These are phyloP conservation scores for Leishmania martiniquensis DNA, from an alignment of 208 protist genomes.

Conservation along the genomic window DNA sequence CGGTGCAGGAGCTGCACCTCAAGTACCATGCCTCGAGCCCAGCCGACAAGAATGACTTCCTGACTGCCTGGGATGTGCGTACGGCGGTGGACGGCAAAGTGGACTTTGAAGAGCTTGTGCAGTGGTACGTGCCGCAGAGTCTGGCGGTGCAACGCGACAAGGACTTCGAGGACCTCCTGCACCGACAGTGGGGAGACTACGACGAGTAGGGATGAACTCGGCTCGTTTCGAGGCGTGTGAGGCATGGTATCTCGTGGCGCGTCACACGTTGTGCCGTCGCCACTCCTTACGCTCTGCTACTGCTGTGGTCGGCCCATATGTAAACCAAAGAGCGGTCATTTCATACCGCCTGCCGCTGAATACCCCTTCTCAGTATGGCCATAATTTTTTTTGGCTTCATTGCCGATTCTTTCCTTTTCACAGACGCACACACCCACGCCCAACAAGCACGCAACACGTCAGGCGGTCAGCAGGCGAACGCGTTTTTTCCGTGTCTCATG, in stretches of 20 bases:
- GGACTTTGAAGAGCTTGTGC: slow-evolving; percentile 54
- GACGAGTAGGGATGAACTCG: slow-evolving; percentile 10
- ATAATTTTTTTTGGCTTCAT: not conserved
- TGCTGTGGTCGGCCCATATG: not conserved
- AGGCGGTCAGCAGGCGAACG: not conserved
- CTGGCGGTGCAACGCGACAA: slow-evolving; percentile 53
- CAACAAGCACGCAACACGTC: no score
- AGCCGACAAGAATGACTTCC: slow-evolving; percentile 74
- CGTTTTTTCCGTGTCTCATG: not conserved
- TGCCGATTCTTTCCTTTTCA: no score
- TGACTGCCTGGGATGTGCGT: slow-evolving; percentile 82
- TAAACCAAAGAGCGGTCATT: not conserved
- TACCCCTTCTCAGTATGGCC: not conserved
- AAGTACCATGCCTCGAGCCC: slow-evolving; percentile 56
- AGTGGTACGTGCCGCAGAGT: slow-evolving; percentile 82
- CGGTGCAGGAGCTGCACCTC: slow-evolving; percentile 68
- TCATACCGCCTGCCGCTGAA: not conserved
- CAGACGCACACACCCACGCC: no score
- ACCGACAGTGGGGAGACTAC: slow-evolving; percentile 62
- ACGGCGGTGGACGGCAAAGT: slow-evolving; percentile 48
- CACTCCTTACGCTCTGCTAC: no score
- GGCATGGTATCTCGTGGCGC: not conserved
- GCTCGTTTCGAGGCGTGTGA: not conserved
- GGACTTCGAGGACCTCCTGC: slow-evolving; percentile 66
- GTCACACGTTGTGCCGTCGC: not conserved